phyloP scores from a whole-genome alignment of 441 rosid species.

The Bocquillonia castaneifolia region DNA sequence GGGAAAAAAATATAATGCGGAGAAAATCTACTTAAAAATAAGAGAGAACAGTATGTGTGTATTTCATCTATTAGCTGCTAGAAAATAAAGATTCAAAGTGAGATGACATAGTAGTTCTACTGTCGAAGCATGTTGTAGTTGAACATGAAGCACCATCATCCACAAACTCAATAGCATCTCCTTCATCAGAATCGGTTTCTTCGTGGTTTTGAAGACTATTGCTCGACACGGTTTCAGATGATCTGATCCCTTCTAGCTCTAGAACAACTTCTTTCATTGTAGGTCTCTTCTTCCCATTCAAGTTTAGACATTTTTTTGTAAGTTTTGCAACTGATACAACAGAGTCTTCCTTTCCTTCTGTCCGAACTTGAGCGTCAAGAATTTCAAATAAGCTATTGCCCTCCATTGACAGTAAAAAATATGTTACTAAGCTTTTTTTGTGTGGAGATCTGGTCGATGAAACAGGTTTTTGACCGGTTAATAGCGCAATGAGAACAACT shows the following conservation, averaged over 20 bases:
- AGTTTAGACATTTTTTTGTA: conserved; percentile 30
- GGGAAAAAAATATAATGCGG: no score
- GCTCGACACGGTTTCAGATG: no score
- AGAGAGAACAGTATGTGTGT: no score
- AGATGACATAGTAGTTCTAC: no score
- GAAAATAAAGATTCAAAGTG: no score
- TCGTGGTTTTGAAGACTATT: no score
- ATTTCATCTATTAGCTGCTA: no score
- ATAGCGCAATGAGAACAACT: conserved; percentile 32
- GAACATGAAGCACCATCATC: no score
- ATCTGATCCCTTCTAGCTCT: conserved; percentile 31
- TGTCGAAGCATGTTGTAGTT: no score
- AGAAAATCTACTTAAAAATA: no score
- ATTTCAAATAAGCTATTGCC: conserved; percentile 20
- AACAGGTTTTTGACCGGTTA: conserved; percentile 27
- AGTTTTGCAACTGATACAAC: conserved; percentile 24
- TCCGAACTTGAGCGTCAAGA: conserved; percentile 22
- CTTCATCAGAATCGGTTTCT: no score
- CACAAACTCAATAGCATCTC: no score
- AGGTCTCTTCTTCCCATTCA: conserved; percentile 36
- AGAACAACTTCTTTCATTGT: conserved; percentile 33
- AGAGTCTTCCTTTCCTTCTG: conserved; percentile 23
- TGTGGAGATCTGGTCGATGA: neutral
- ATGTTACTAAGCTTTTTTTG: conserved; percentile 16
- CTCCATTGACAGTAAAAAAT: conserved; percentile 20